Conservation (phyloP, 805 yeast species). For the Kodamaea fukazawae region DNA sequence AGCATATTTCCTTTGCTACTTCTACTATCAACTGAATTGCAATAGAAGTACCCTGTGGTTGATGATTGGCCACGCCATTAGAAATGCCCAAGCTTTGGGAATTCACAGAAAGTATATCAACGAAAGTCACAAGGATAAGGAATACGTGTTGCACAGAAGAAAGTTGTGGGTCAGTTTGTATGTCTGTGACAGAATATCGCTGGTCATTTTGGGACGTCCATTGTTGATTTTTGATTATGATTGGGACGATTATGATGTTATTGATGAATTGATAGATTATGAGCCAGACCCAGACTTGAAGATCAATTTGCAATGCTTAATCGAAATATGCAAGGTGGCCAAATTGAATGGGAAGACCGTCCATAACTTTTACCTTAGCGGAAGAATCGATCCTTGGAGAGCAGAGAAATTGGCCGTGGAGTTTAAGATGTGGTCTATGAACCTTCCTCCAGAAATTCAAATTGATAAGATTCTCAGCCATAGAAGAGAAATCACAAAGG, state of each 20-base stretch:
- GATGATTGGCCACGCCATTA: slow-evolving; percentile 40
- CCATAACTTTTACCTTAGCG: slow-evolving; percentile 29
- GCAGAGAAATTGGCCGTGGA: slow-evolving; percentile 36
- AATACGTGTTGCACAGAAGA: slow-evolving; percentile 28
- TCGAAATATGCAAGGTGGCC: slow-evolving; percentile 26
- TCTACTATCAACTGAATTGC: slow-evolving; percentile 40
- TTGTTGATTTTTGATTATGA: slow-evolving; percentile 33
- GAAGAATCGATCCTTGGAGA: slow-evolving; percentile 24
- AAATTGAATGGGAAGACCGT: slow-evolving; percentile 29
- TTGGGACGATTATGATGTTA: slow-evolving; percentile 34
- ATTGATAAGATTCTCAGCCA: slow-evolving; percentile 19
- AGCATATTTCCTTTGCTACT: slow-evolving; percentile 36
- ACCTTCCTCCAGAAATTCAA: slow-evolving; percentile 30
- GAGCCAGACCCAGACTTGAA: slow-evolving; percentile 9
- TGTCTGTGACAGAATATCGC: slow-evolving; percentile 32
- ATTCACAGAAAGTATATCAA: slow-evolving; percentile 38
- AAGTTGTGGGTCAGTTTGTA: slow-evolving; percentile 34
- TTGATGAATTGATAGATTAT: slow-evolving; percentile 15
- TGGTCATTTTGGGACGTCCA: slow-evolving; percentile 37
- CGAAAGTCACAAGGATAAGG: slow-evolving; percentile 30
- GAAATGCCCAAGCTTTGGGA: slow-evolving; percentile 43
- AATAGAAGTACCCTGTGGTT: slow-evolving; percentile 45
- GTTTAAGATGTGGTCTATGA: slow-evolving; percentile 33
- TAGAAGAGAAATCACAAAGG: slow-evolving; percentile 10
- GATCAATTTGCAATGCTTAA: slow-evolving; percentile 22